Base-by-base conservation (phyloP, 2,329 filamentous ascomycete genomes). In the Aspergillus sp. region DNA sequence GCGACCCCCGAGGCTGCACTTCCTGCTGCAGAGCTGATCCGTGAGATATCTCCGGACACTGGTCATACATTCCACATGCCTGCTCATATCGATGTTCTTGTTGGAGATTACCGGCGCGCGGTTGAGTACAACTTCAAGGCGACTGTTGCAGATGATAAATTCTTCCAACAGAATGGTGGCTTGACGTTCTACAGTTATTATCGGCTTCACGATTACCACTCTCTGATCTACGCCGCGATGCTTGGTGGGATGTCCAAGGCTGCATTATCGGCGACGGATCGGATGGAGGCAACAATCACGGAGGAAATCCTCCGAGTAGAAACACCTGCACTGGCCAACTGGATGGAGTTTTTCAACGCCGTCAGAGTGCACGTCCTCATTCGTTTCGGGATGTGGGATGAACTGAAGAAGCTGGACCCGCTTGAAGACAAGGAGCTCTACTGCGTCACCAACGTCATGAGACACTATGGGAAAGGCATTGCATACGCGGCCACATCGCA, bases 21-120 rank as follows among this genome's bases (percentile, higher is more conserved):
- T 13, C 76, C 81, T 0, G 77, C 82, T 0, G 87, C 87, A 2
- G 81, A 90, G 67, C 76, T 60, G 7, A 78, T 91, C 11, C 83
- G 88, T 22, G 78, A 76, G 13, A 78, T 90, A 7, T 81, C 87
- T 0, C 88, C 88, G 0, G 86, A 90, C 66, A 80, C 83, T 0
- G 88, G 87, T 0, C 89, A 91, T 67, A 75, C 90, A 1, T 78
- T 85, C 36, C 88, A 91, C 68, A 92, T 93, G 89, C 89, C 89
- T 0, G 85, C 85, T 0, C 89, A 92, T 68, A 79, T 92, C 32
- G 89, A 92, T 68, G 82, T 89, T 5, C 80, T 91, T 0, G 81
- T 86, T 24, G 89, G 89, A n/a, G 83, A 91, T 65, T 92, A 91
- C 66, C 76, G 81, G 18, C 78, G 79, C 4, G 86, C 86, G 3